Conservation (phyloP, 139 green algal genomes). For the Micractinium conductrix region DNA sequence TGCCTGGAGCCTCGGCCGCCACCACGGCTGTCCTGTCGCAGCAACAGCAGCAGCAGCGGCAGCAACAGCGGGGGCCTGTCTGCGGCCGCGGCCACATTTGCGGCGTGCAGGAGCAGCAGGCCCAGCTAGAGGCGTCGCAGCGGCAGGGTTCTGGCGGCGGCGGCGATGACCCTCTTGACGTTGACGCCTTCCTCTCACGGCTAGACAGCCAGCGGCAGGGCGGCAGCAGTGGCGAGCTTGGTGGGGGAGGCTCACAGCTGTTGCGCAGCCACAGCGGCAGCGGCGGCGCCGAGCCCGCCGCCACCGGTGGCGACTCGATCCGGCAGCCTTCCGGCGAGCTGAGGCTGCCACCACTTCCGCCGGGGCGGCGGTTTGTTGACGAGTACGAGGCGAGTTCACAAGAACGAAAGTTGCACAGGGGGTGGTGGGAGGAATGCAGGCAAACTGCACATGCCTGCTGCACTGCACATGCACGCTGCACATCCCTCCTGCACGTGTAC, state of each 20-base stretch:
- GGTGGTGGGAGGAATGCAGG: not conserved
- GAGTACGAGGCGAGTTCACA: constrained; percentile 53
- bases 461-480: too few species aligned
- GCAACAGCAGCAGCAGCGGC: constrained; percentile 9
- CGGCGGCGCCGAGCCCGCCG: not conserved
- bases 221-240: not conserved
- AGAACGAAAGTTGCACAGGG: not conserved
- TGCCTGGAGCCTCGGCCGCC: too few species aligned
- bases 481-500: too few species aligned
- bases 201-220: not conserved
- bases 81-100: not conserved
- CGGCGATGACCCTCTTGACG: not conserved
- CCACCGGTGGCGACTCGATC: not conserved
- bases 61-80: not conserved
- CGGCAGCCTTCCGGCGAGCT: constrained; percentile 3
- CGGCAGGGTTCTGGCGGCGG: not conserved
- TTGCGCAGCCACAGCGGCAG: not conserved
- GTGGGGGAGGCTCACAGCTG: not conserved
- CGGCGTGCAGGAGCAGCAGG: not conserved
- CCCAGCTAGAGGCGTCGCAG: not conserved
- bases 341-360: constrained; percentile 63
- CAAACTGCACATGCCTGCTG: not conserved
- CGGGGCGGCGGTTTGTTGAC: constrained; percentile 53
- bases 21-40: too few species aligned
- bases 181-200: not conserved